Base-by-base conservation (phyloP, 805 yeast species). In the Starmerella potacharoeniae region DNA sequence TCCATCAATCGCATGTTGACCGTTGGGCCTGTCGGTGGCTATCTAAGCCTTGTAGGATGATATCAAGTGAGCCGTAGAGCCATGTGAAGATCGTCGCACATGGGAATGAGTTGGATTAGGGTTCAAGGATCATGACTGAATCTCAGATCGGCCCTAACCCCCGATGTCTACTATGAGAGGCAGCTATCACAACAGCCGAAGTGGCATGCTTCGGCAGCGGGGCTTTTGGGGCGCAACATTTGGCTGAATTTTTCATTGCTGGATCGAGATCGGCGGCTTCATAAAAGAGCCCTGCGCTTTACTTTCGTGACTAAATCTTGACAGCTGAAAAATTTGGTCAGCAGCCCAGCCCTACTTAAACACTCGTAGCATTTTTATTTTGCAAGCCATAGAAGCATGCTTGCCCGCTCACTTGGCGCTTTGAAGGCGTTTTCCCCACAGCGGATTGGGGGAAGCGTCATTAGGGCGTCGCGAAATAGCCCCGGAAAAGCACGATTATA, bases 401-500 rank as follows among this genome's bases (percentile, higher is more conserved):
- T 57, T 28, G 29, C 53, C 52, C 60, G 58, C 40, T 47, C 55
- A 10, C 51, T 57, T 53, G 54, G 55, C 22, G 47, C 48, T 42
- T 55, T 55, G 52, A 43, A 49, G 49, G 53, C 60, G 51, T n/a
- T 29, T 4, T 52, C 55, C 28, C 49, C 49, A 8, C 39, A 46
- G 49, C 49, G 49, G 49, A 46, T 46, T 30, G 49, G 49, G 49
- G 49, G 49, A 13, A 28, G 33, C 39, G 49, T 46, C 49, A 57
- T 57, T 52, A 53, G 60, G 55, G 54, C 51, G 54, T 52, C 58
- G 31, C 47, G 60, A 35, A 57, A 57, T 35, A 57, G 58, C 16
- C 60, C 60, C 31, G 60, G 60, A 5, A 57, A 57, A 31, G 55
- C 60, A 49, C 48, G 60, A 57, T 51, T 55, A 57, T 39, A 42